These are phyloP conservation scores for Sclerotinia trifoliorum DNA, from an alignment of 2,329 filamentous ascomycete genomes.

Conservation along the genomic window DNA sequence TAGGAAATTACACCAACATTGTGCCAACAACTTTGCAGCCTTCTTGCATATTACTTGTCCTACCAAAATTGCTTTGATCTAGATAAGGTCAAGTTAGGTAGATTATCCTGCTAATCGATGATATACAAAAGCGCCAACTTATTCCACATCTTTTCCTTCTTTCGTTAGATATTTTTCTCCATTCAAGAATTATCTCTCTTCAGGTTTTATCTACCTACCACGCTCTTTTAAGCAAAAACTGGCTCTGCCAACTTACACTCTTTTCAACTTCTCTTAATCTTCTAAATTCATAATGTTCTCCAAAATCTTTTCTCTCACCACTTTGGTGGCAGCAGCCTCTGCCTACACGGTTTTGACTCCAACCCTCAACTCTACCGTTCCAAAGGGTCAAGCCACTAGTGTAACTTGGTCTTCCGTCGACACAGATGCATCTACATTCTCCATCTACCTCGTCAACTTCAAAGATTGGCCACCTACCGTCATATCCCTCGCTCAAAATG, in stretches of 20 bases:
- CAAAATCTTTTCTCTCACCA: slow-evolving; percentile 12
- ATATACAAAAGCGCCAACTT: slow-evolving; percentile 16
- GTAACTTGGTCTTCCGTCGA: slow-evolving; percentile 13
- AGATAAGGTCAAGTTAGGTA: background rate
- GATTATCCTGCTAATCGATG: background rate
- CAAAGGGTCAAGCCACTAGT: slow-evolving; percentile 17
- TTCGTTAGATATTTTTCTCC: slow-evolving; percentile 12
- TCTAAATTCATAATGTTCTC: slow-evolving; percentile 19
- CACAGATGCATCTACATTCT: slow-evolving; percentile 17
- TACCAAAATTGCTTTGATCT: background rate
- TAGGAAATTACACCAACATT: slow-evolving; percentile 16
- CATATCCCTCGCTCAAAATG: slow-evolving; percentile 20
- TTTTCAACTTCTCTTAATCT: slow-evolving; percentile 11
- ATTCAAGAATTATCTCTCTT: slow-evolving; percentile 1
- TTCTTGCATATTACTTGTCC: background rate
- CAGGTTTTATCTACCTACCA: slow-evolving; percentile 7
- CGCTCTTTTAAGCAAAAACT: slow-evolving; percentile 5
- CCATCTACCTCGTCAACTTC: slow-evolving; percentile 22
- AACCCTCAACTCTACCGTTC: slow-evolving; percentile 13
- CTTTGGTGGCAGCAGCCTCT: slow-evolving; percentile 8
- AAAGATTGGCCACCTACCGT: slow-evolving; percentile 20
- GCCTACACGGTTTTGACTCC: slow-evolving; percentile 18
- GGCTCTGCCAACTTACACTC: slow-evolving; percentile 20
- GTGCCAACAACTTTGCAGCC: background rate
- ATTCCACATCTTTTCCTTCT: background rate